Evolutionary conservation across 768 basidiomycete species (phyloP).

Genomic region (Amyloporia xantha): DNA sequence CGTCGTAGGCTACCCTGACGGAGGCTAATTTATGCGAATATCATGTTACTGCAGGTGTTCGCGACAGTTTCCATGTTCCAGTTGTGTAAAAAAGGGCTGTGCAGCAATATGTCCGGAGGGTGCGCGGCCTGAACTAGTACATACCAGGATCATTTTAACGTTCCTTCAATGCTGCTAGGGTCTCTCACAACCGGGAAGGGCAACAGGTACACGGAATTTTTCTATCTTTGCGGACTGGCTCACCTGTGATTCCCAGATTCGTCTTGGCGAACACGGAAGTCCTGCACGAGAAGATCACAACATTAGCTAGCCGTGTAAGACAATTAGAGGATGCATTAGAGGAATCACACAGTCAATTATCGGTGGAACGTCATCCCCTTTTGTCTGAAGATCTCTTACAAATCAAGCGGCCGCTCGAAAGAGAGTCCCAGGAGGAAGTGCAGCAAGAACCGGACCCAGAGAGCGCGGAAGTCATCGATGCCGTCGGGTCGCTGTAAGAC

Average conservation of each 20-base stretch:
- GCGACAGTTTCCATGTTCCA: constrained; percentile 55
- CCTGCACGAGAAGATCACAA: constrained; percentile 61
- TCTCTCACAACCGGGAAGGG: constrained; percentile 70
- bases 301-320: constrained; percentile 54
- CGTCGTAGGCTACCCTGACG: constrained; percentile 10
- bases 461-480: constrained; percentile 49
- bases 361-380: constrained; percentile 48
- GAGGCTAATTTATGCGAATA: neutral
- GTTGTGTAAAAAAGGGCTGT: constrained; percentile 34
- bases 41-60: constrained; percentile 38
- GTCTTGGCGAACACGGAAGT: constrained; percentile 66
- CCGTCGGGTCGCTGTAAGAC: constrained; percentile 55
- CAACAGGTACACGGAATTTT: constrained; percentile 40
- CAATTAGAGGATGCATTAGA: constrained; percentile 64
- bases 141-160: constrained; percentile 4
- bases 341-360: constrained; percentile 42
- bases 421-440: constrained; percentile 43
- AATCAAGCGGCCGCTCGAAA: constrained; percentile 62
- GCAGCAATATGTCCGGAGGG: constrained; percentile 60
- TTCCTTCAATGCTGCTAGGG: constrained; percentile 33
- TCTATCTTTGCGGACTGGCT: no score
- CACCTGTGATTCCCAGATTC: constrained; percentile 36
- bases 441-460: constrained; percentile 34
- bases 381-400: constrained; percentile 54
- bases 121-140: constrained; percentile 12